Evolutionary conservation across 805 yeast genomes (phyloP), one percentile per base, ranked within the genome.

Genomic region (Saturnispora hagleri): DNA sequence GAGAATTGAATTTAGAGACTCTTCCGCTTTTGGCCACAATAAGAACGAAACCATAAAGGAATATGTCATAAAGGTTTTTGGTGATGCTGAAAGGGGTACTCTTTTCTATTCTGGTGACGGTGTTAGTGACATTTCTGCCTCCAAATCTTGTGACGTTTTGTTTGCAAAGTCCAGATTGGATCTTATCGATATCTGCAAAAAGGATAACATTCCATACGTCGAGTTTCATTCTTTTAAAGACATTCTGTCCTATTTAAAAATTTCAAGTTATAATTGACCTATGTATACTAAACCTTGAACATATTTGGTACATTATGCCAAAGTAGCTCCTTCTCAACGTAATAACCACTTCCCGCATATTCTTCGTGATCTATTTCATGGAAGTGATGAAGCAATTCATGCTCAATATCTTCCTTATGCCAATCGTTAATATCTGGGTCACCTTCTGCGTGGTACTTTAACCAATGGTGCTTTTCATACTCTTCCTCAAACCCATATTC

Each of bases 51-150:
- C 93, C 28, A 91, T 93, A 60, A 75, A 78, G 52, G 73, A 74
- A 47, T 74, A 72, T 56, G 51, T 59, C 50, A 47, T 57, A 66
- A 73, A 53, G 62, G 48, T 47, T 24, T 50, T 61, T 51, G 54
- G 58, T 20, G 50, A 50, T 10, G 46, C 67, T 20, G 74, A 79
- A 47, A 28, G 26, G 20, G 96, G 95, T 15, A 72, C 73, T 41
- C 75, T 89, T 60, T 87, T 91, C 66, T 93, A 93, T 73, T 87
- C 96, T 63, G 99, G 99, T 53, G 99, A 93, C 67, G 99, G n/a
- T 57, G 97, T 93, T 33, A 84, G 95, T 45, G 99, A 93, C 68
- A 73, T 93, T 59, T 80, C 89, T 53, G 99, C 99, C 24, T 97
- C 98, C 24, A 84, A 85, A 63, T 97, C 93, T 68, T 89, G 99